These are phyloP conservation scores for Carpinus fangiana DNA, from an alignment of 306 rosid genomes.

Conservation along the genomic window DNA sequence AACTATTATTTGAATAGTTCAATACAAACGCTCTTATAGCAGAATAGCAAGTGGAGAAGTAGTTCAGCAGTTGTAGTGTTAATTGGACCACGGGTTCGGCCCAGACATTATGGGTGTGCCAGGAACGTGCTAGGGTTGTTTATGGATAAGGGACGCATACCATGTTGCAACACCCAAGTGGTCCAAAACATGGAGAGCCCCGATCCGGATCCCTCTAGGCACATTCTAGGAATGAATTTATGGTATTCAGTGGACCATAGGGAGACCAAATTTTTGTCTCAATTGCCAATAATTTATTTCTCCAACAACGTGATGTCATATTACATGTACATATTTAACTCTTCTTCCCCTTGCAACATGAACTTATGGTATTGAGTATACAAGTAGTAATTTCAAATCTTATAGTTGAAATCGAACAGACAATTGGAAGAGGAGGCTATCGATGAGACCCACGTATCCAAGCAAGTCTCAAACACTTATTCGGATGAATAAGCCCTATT, in stretches of 20 bases:
- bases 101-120: conserved; percentile 13
- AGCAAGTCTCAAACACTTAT: too few species aligned
- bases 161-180: conserved; percentile 6
- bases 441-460: too few species aligned
- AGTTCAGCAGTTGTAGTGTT: background rate
- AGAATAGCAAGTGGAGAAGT: background rate
- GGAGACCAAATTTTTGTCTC: background rate
- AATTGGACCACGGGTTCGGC: background rate
- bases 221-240: conserved; percentile 1
- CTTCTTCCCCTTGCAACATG: background rate
- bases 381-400: too few species aligned
- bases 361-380: too few species aligned
- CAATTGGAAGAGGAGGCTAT: too few species aligned
- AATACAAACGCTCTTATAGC: too few species aligned
- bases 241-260: conserved; percentile 13
- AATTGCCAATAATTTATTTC: background rate
- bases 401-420: too few species aligned
- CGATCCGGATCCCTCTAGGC: background rate
- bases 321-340: background rate
- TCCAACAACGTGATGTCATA: background rate
- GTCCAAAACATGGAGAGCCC: conserved; percentile 17
- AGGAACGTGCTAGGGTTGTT: conserved; percentile 18
- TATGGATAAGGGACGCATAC: background rate
- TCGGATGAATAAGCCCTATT: too few species aligned
- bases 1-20: too few species aligned